Percentiles rank a stretch among this genome's conserved stretches.
phyloP scores from a whole-genome alignment of 345 rosid genomes.

The Syzygium jambos region DNA sequence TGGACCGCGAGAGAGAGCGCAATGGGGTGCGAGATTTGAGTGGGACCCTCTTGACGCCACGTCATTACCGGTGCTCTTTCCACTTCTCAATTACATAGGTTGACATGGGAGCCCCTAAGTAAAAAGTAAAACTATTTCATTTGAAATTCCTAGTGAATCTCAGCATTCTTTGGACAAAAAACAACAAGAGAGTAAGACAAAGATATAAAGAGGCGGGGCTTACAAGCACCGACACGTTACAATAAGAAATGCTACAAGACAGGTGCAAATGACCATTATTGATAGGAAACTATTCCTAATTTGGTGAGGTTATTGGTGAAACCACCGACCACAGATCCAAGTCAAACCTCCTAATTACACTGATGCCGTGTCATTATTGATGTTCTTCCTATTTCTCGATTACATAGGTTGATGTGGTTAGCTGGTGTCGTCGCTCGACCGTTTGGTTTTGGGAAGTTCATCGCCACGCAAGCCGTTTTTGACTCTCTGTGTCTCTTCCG shows the following conservation, averaged over 20 bases:
- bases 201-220: no score
- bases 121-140: no score
- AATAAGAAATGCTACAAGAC: no score
- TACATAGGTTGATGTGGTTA: background rate
- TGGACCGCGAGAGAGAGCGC: background rate
- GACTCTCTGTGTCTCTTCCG: background rate
- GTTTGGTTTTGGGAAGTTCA: background rate
- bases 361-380: background rate
- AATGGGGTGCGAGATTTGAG: slow-evolving; percentile 6
- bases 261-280: no score
- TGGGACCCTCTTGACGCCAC: background rate
- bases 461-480: background rate
- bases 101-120: background rate
- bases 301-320: no score
- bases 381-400: background rate
- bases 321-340: no score
- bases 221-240: no score
- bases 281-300: no score
- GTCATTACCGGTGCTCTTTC: background rate
- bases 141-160: no score
- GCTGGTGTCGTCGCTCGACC: background rate
- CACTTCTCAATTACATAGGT: background rate
- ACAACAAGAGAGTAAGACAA: no score
- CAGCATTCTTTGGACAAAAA: no score
- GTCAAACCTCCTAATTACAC: no score